These are phyloP conservation scores for Tilletia walkeri DNA, from an alignment of 1,284 basidiomycete species.

Conservation along the genomic window DNA sequence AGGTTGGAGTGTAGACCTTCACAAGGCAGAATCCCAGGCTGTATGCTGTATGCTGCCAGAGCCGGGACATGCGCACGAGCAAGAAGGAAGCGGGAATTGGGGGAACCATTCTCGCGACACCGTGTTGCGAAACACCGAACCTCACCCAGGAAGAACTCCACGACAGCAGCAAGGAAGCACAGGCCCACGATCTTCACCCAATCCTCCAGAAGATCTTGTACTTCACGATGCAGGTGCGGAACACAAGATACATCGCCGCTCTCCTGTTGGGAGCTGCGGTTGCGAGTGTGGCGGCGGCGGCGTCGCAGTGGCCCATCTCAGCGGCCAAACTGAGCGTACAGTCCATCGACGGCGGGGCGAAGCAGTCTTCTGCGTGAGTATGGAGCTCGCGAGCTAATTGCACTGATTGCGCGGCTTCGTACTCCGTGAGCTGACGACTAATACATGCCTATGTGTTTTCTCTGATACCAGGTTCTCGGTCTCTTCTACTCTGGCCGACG, in stretches of 20 bases:
- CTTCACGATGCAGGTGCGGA: neutral
- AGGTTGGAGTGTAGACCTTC: neutral
- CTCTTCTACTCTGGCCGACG: constrained; percentile 1
- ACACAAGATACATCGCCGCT: too few relatives aligned
- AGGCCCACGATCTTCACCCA: neutral
- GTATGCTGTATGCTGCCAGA: too few relatives aligned
- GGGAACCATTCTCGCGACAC: neutral
- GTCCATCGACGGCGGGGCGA: constrained; percentile 15
- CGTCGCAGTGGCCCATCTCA: constrained; percentile 13
- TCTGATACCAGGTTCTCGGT: constrained; percentile 4
- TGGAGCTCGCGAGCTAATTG: neutral
- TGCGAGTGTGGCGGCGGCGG: neutral
- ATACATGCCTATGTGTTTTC: too few relatives aligned
- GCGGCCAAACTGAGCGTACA: constrained; percentile 11
- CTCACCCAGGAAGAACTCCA: neutral
- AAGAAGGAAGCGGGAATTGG: too few relatives aligned
- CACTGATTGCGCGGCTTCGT: neutral
- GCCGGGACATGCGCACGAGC: too few relatives aligned
- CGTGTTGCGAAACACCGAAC: neutral
- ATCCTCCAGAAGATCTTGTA: neutral
- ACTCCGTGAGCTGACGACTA: neutral
- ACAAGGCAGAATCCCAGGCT: too few relatives aligned
- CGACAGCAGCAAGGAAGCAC: neutral
- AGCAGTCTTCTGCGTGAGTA: constrained; percentile 10
- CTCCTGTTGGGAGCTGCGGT: neutral